Percentiles rank a stretch among this genome's conserved stretches.
Evolutionary conservation across 139 green algal species (phyloP).

Genomic region (Volvox africanus): DNA sequence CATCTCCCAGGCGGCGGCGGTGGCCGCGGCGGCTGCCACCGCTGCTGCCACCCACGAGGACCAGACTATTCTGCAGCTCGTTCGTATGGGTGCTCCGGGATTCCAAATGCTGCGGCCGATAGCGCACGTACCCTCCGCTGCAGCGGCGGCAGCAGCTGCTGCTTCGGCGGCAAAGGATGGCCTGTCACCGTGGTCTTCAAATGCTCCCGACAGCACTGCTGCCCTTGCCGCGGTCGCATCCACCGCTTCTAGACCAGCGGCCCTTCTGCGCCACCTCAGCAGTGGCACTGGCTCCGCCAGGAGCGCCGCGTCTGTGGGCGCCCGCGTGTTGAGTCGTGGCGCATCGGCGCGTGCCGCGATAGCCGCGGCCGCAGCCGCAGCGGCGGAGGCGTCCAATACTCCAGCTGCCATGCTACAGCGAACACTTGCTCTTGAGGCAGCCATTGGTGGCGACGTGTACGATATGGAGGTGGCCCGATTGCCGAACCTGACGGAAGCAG

Average conservation of each 20-base stretch:
- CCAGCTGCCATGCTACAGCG: background rate
- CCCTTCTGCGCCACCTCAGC: background rate
- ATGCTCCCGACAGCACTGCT: background rate
- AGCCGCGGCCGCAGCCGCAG: background rate
- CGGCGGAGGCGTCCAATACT: background rate
- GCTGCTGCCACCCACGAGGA: background rate
- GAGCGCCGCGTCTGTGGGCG: background rate
- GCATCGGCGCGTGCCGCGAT: background rate
- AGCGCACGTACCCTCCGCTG: background rate
- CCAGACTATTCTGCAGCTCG: background rate
- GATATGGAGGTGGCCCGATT: background rate
- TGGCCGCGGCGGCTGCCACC: conserved; percentile 1
- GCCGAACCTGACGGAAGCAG: background rate
- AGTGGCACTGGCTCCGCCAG: background rate
- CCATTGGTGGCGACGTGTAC: background rate
- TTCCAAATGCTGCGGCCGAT: background rate
- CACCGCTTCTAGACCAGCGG: background rate
- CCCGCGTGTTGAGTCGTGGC: background rate
- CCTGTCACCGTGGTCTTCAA: background rate
- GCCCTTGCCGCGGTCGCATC: background rate
- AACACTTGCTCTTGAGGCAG: background rate
- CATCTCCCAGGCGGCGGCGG: background rate
- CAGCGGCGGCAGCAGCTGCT: background rate
- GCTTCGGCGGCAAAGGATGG: background rate
- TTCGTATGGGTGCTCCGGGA: conserved; percentile 13